Evolutionary conservation across 176 grass and related monocot species (phyloP).

Genomic region (Triticum timopheevii): DNA sequence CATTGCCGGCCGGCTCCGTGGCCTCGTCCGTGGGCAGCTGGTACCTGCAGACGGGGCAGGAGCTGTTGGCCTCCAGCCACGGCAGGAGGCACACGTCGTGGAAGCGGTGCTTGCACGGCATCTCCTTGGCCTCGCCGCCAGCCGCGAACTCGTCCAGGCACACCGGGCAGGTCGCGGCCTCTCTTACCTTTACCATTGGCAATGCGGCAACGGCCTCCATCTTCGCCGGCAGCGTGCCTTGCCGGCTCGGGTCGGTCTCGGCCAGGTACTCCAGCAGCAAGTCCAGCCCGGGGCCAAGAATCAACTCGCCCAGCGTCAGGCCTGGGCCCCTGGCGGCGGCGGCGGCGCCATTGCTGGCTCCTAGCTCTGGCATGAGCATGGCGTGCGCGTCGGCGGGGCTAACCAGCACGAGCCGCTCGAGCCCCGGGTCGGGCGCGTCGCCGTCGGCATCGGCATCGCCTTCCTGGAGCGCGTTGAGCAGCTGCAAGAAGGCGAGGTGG

Average conservation of each 20-base stretch:
- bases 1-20: conserved; percentile 21
- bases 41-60: conserved; percentile 83
- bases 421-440: conserved; percentile 24
- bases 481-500: conserved; percentile 46
- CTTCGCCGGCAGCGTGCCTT: conserved; percentile 61
- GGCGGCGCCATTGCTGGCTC: not conserved
- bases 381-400: conserved; percentile 36
- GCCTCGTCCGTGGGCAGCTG: conserved; percentile 66
- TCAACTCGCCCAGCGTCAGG: conserved; percentile 60
- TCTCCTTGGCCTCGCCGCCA: conserved; percentile 65
- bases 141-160: conserved; percentile 77
- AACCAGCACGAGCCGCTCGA: conserved; percentile 38
- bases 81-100: conserved; percentile 70
- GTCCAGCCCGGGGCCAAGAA: conserved; percentile 72
- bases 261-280: conserved; percentile 73
- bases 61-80: conserved; percentile 89
- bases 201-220: conserved; percentile 77
- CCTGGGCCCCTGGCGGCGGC: not conserved
- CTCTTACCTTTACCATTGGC: conserved; percentile 49
- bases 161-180: conserved; percentile 58
- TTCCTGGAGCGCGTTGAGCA: conserved; percentile 57
- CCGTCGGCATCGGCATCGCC: conserved; percentile 18
- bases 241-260: conserved; percentile 51
- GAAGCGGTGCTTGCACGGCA: conserved; percentile 85
- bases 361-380: conserved; percentile 36